A percentile compares a stretch with the other conserved stretches of the same genome.
These are phyloP conservation scores for Hura crepitans DNA, from an alignment of 441 rosid genomes.

Conservation along the genomic window DNA sequence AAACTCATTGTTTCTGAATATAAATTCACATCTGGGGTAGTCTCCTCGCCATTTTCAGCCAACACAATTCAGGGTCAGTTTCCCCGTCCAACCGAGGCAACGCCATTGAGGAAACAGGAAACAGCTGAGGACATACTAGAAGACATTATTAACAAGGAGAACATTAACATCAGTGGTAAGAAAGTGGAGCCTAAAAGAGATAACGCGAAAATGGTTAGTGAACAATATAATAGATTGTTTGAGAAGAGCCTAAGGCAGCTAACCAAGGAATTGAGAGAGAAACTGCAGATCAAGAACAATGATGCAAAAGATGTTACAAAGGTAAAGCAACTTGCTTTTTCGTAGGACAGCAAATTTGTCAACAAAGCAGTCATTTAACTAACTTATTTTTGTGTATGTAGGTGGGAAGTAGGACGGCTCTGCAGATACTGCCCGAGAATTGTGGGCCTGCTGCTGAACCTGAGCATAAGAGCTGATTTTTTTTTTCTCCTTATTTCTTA, in stretches of 20 bases:
- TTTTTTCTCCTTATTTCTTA: too few species aligned
- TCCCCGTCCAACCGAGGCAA: slow-evolving; percentile 32
- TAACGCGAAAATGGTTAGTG: slow-evolving; percentile 14
- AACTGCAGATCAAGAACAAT: slow-evolving; percentile 21
- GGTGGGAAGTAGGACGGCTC: slow-evolving; percentile 31
- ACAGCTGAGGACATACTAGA: slow-evolving; percentile 18
- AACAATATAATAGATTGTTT: slow-evolving; percentile 13
- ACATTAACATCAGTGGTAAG: slow-evolving; percentile 20
- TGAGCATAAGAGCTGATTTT: slow-evolving; percentile 19
- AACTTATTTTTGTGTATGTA: background rate
- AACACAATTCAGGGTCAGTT: slow-evolving; percentile 35
- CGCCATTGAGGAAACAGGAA: slow-evolving; percentile 27
- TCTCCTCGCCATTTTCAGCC: slow-evolving; percentile 30
- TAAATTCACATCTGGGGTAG: background rate
- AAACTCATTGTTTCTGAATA: slow-evolving; percentile 10
- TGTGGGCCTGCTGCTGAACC: slow-evolving; percentile 18
- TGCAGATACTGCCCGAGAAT: slow-evolving; percentile 38
- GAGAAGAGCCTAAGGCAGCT: slow-evolving; percentile 41
- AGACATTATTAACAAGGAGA: slow-evolving; percentile 35
- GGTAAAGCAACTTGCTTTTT: background rate
- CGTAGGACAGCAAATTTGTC: background rate
- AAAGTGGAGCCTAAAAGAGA: slow-evolving; percentile 23
- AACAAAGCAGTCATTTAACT: background rate
- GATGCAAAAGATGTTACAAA: slow-evolving; percentile 6
- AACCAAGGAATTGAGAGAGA: slow-evolving; percentile 34